Percentiles rank a stretch among this genome's conserved stretches.
Conservation (phyloP, 2,329 filamentous ascomycete species). For the Fusarium haematococcum region DNA sequence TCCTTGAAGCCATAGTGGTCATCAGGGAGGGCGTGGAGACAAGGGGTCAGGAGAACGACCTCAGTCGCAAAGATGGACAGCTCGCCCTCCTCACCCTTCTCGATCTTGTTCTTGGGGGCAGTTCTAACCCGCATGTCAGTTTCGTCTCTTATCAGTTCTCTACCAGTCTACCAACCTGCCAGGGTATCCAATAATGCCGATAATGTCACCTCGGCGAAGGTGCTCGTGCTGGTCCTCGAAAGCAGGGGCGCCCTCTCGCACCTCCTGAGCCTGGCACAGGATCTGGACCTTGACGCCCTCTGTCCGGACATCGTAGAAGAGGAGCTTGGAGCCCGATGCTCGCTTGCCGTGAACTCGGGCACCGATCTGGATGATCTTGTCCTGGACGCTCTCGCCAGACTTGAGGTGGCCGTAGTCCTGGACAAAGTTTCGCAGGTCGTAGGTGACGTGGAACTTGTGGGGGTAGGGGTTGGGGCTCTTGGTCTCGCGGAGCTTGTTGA, state of each 20-base stretch:
- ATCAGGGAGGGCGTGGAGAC: slow-evolving; percentile 80
- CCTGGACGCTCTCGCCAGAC: slow-evolving; percentile 85
- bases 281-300: slow-evolving; percentile 81
- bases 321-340: slow-evolving; percentile 82
- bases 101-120: slow-evolving; percentile 87
- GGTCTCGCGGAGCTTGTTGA: slow-evolving; percentile 61
- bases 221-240: slow-evolving; percentile 93
- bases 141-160: background rate
- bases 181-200: slow-evolving; percentile 66
- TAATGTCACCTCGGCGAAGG: slow-evolving; percentile 90
- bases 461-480: slow-evolving; percentile 72
- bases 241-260: slow-evolving; percentile 70
- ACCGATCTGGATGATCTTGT: slow-evolving; percentile 80
- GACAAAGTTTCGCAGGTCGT: slow-evolving; percentile 83
- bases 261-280: slow-evolving; percentile 89
- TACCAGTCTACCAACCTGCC: slow-evolving; percentile 36
- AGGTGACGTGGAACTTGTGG: slow-evolving; percentile 89
- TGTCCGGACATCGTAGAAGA: slow-evolving; percentile 81
- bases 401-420: slow-evolving; percentile 83
- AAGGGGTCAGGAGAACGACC: slow-evolving; percentile 87
- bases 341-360: slow-evolving; percentile 93
- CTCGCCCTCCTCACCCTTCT: slow-evolving; percentile 80
- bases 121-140: slow-evolving; percentile 66
- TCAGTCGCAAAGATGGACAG: slow-evolving; percentile 93
- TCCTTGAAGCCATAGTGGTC: slow-evolving; percentile 97